These are phyloP conservation scores for Trichoderma parareesei DNA, from an alignment of 495 filamentous ascomycete species.

Conservation along the genomic window DNA sequence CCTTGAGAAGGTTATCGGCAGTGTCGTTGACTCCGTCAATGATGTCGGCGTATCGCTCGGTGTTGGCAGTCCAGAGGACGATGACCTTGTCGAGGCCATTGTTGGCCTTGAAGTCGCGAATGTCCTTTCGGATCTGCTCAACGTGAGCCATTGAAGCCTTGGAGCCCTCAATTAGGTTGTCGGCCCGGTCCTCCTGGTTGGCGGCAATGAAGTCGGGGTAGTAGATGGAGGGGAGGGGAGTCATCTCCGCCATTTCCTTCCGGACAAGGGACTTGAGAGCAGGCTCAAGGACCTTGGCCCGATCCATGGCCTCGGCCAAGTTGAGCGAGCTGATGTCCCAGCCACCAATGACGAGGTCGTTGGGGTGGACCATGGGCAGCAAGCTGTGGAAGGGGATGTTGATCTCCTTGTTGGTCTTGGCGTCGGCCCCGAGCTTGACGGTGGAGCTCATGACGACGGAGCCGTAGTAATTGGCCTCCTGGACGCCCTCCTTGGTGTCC, in stretches of 20 bases:
- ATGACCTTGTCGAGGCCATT: conserved; percentile 92
- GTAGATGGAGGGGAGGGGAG: conserved; percentile 90
- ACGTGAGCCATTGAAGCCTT: conserved; percentile 83
- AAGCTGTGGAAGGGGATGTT: conserved; percentile 94
- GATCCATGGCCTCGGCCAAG: conserved; percentile 88
- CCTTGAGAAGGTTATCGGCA: conserved; percentile 80
- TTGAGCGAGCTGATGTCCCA: conserved; percentile 95
- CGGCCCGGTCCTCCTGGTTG: conserved; percentile 95
- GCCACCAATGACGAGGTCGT: conserved; percentile 89
- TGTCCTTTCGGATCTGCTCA: conserved; percentile 89
- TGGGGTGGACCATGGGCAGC: conserved; percentile 95
- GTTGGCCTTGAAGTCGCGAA: conserved; percentile 84
- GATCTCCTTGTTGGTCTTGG: conserved; percentile 78
- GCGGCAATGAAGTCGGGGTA: conserved; percentile 99
- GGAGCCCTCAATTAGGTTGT: conserved; percentile 77
- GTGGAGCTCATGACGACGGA: conserved; percentile 95
- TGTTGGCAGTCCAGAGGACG: conserved; percentile 98
- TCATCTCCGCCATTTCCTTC: conserved; percentile 87
- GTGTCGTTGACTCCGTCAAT: conserved; percentile 90
- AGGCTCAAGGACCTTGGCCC: conserved; percentile 88
- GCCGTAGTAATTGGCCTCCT: conserved; percentile 90
- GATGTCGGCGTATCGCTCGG: conserved; percentile 89
- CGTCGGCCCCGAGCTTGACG: conserved; percentile 87
- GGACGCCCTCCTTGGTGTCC: conserved; percentile 87
- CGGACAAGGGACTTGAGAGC: conserved; percentile 78